Base-by-base conservation (phyloP, 2,329 filamentous ascomycete species). In the Paracamarosporium sp. region DNA sequence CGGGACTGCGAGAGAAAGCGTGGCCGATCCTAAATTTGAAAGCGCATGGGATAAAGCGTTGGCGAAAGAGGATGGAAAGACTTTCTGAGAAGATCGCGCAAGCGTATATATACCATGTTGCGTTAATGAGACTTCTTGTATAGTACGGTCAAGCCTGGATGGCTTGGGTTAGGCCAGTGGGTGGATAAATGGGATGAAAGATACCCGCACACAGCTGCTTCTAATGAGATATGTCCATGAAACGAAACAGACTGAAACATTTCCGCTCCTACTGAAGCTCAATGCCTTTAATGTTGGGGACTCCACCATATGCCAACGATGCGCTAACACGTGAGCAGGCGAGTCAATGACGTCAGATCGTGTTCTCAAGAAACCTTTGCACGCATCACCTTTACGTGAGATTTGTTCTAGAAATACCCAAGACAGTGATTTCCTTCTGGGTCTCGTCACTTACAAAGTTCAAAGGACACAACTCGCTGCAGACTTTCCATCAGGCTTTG, bases 41-140 rank as follows among this genome's bases (percentile, higher is more conserved):
- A 86, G 80, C 64, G 89, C 87, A 1, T 92, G 90, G 90, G 87
- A 85, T 50, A 86, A 88, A 74, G 89, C 89, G 15, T 70, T 83
- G 31, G 81, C 82, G 27, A 77, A 75, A 53, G 78, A 79, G 59
- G 78, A 79, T 47, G 76, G 70, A 6, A 69, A 67, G 55, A 24
- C 46, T 17, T 50, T 50, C 44, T 69, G 44, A 63, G 11, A 11
- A n/a, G 20, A n/a, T 33, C 17, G 22, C 27, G 28, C 17, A 31
- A 13, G n/a, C 13, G 20, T 59, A 55, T 59, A 53, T 40, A 44
- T 51, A 57, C 51, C 12, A 36, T 31, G 40, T 22, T 35, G 28
- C 11, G n/a, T 13, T 13, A 1, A 30, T 41, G 24, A 58, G 44
- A 45, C 43, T 56, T 53, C 22, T 55, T 57, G 59, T 58, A 60